Base-by-base conservation (phyloP, 805 yeast genomes). In the Diddensiella santjacobensis region DNA sequence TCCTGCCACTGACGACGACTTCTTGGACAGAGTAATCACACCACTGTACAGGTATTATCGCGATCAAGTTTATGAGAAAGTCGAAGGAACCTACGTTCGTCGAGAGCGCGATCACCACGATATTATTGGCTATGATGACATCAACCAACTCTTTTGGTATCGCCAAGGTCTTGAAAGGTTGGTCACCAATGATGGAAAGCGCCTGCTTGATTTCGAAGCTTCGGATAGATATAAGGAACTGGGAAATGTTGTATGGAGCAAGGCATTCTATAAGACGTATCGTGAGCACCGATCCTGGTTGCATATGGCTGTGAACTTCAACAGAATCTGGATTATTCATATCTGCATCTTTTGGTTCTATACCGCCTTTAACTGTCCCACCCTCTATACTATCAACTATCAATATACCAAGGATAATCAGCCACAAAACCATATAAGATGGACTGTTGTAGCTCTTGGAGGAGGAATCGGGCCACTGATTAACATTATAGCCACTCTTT, bases 241-340 rank as follows among this genome's bases (percentile, higher is more conserved):
- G 26, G 71, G 73, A 48, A 71, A 77, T 18, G 76, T 86, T 2
- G 64, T 73, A 1, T 88, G 96, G 96, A 58, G 69, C 2, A 75
- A 73, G 48, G 83, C 80, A 0, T 83, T 87, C 55, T 74, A 73
- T 55, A 88, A 88, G 65, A 87, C 96, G 1, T 88, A 81, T 62
- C 63, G 83, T 64, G 99, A 93, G 74, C 80, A 84, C 48, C 83
- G 99, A 73, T 86, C 99, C 36, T 95, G 99, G 99, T 81, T 93
- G 70, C 99, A 93, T 72, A 69, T 91, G 70, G 71, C 90, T 44
- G 87, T 95, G 60, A 91, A 93, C 70, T 93, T 91, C 75, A 91
- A 89, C 75, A 91, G 99, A 80, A 89, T 93, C 63, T 95, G 98
- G 98, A 78, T 95, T 64, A 82, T 91, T 60, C 99, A 93, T 70